Evolutionary conservation across 2,329 filamentous ascomycete genomes (phyloP), one percentile per base, ranked within the genome.

Genomic region (Penicillium sp.): DNA sequence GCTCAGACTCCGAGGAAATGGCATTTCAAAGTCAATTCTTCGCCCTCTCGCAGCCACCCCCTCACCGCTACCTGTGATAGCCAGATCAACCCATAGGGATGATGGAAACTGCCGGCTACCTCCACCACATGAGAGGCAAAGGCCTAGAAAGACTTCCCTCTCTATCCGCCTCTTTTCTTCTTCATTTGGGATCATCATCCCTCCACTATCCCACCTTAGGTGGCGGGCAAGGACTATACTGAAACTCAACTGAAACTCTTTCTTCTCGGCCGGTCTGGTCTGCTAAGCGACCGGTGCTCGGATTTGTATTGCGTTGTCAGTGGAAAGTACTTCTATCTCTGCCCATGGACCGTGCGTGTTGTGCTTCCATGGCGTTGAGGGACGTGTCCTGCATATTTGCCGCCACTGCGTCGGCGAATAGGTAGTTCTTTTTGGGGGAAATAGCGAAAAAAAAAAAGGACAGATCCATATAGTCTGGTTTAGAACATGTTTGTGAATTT

Each of bases 371-470:
- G 38, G 47, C 46, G 38, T 41, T 41, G 40, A 45, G 48, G 61
- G 58, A 44, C 60, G 57, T 61, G 61, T 61, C 52, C 59, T 63
- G 62, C 61, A 63, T 61, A 13, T 55, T 55, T 55, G 50, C 59
- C 58, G 60, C 61, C 63, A 34, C 25, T 43, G 39, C 16, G 19
- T 55, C 9, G 39, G 31, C 46, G 38, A 54, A 31, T 54, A 4
- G n/a, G 47, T 31, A 2, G 10, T 25, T 25, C 25, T 44, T 19
- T 33, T 44, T 15, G 9, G 38, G 38, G 38, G 25, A 44, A 19
- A 41, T 45, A 31, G 29, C 21, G 46, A 39, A 23, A 25, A 46
- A 39, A 23, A 25, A 41, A 44, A 31, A 31, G 31, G n/a, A 55
- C 13, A 50, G 46, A 55, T 55, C 31, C 38, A 7, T 51, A 45